Evolutionary conservation across 495 filamentous ascomycete species (phyloP).

Genomic region (Xylaria scruposa): DNA sequence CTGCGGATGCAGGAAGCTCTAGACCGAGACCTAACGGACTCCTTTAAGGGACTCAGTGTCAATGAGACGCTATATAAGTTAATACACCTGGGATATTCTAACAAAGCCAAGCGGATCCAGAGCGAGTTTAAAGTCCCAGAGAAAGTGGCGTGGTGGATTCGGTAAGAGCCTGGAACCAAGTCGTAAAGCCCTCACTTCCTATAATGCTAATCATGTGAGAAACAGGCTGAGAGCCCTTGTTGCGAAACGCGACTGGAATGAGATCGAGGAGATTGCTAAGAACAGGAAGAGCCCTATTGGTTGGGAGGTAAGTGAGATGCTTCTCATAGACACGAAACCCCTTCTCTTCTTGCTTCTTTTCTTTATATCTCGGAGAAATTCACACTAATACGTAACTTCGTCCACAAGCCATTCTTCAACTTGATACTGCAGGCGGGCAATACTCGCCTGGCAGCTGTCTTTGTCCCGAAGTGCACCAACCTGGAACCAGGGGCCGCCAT

Average conservation of each 20-base stretch:
- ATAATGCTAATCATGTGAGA: constrained; percentile 1
- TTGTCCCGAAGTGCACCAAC: constrained; percentile 83
- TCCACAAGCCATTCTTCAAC: constrained; percentile 82
- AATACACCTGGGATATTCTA: constrained; percentile 73
- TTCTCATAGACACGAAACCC: background rate
- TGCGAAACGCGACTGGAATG: constrained; percentile 85
- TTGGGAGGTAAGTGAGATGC: constrained; percentile 74
- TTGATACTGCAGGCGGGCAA: constrained; percentile 89
- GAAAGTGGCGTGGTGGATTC: constrained; percentile 86
- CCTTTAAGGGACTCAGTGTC: constrained; percentile 79
- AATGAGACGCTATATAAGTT: constrained; percentile 91
- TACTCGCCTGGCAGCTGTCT: constrained; percentile 79
- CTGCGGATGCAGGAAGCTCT: constrained; percentile 84
- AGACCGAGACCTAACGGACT: constrained; percentile 80
- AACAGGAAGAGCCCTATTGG: constrained; percentile 86
- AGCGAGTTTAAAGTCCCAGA: constrained; percentile 93
- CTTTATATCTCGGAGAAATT: background rate
- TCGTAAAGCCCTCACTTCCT: too few species aligned
- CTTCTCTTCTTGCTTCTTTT: background rate
- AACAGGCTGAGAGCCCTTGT: constrained; percentile 83
- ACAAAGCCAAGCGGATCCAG: constrained; percentile 82
- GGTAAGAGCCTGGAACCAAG: constrained; percentile 44
- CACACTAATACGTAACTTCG: background rate
- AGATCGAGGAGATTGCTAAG: constrained; percentile 83
- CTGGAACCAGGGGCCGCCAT: constrained; percentile 68